Evolutionary conservation across 225 moss, liverwort and hornwort genomes (phyloP).

Genomic region (Bryoerythrophyllum caledonicum): DNA sequence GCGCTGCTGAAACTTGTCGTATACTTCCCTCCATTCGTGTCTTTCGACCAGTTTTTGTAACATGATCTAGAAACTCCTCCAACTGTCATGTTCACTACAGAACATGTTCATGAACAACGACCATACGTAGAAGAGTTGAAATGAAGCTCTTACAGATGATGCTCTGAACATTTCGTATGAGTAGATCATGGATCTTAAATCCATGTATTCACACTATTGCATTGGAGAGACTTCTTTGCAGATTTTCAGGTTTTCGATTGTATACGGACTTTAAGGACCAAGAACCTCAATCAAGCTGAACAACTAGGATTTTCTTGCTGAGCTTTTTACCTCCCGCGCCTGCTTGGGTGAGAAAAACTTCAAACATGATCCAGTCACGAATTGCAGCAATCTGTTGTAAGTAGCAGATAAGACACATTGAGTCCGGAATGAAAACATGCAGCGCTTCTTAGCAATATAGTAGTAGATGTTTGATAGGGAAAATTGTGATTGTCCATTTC

Average conservation of each 20-base stretch:
- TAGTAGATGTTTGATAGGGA: too few relatives aligned
- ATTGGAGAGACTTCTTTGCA: conserved; percentile 11
- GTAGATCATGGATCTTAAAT: conserved; percentile 13
- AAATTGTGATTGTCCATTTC: too few relatives aligned
- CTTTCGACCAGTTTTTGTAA: conserved; percentile 53
- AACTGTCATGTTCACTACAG: conserved; percentile 42
- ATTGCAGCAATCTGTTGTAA: conserved; percentile 76
- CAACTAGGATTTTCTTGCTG: neutral
- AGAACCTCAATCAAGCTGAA: conserved; percentile 17
- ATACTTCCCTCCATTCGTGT: conserved; percentile 42
- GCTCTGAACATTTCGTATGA: conserved; percentile 12
- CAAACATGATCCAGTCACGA: conserved; percentile 78
- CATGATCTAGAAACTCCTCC: conserved; percentile 60
- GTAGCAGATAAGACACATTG: conserved; percentile 6
- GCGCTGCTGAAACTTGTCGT: conserved; percentile 38
- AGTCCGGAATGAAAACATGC: conserved; percentile 8
- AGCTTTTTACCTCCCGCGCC: conserved; percentile 75
- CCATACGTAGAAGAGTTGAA: too few relatives aligned
- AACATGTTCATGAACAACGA: conserved; percentile 18
- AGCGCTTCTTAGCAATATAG: neutral
- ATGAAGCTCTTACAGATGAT: too few relatives aligned
- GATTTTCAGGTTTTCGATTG: conserved; percentile 11
- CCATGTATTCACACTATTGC: neutral
- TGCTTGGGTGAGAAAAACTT: conserved; percentile 93
- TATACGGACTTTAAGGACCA: conserved; percentile 6